These are phyloP conservation scores for Phaeoacremonium minimum DNA, from an alignment of 2,329 filamentous ascomycete genomes.

Conservation along the genomic window DNA sequence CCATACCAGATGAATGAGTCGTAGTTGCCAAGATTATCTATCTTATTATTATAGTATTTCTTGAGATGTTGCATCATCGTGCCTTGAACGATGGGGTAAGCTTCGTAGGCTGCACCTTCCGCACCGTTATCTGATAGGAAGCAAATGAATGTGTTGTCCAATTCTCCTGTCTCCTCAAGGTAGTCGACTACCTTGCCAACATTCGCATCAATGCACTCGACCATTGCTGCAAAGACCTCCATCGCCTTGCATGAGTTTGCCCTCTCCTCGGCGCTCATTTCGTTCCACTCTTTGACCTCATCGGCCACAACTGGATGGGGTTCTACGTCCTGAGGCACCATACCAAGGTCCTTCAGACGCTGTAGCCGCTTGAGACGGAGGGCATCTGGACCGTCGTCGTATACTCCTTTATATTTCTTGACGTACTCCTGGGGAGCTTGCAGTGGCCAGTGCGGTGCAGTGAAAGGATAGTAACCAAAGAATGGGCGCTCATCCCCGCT, in stretches of 20 bases:
- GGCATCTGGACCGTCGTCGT: conserved; percentile 56
- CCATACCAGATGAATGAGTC: conserved; percentile 56
- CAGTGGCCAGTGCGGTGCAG: conserved; percentile 60
- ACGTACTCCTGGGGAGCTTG: conserved; percentile 53
- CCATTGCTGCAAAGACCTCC: conserved; percentile 62
- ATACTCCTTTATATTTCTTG: conserved; percentile 53
- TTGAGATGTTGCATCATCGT: conserved; percentile 21
- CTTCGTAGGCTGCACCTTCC: conserved; percentile 19
- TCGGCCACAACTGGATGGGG: conserved; percentile 45
- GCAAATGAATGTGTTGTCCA: conserved; percentile 60
- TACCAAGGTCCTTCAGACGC: conserved; percentile 51
- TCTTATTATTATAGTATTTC: conserved; percentile 51
- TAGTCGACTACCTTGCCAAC: conserved; percentile 56
- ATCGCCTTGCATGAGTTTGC: conserved; percentile 47
- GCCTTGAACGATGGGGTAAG: conserved; percentile 12
- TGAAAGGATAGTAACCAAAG: conserved; percentile 58
- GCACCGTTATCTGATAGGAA: conserved; percentile 58
- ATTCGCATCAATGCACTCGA: conserved; percentile 56
- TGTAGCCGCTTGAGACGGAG: conserved; percentile 48
- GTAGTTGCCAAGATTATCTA: conserved; percentile 49
- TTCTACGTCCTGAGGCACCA: conserved; percentile 45
- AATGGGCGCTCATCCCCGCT: conserved; percentile 37
- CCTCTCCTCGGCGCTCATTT: conserved; percentile 38
- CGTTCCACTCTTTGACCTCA: conserved; percentile 41
- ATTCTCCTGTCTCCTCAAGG: conserved; percentile 48